phyloP scores from a whole-genome alignment of 2,329 filamentous ascomycete genomes.

The Aureobasidium vineae region DNA sequence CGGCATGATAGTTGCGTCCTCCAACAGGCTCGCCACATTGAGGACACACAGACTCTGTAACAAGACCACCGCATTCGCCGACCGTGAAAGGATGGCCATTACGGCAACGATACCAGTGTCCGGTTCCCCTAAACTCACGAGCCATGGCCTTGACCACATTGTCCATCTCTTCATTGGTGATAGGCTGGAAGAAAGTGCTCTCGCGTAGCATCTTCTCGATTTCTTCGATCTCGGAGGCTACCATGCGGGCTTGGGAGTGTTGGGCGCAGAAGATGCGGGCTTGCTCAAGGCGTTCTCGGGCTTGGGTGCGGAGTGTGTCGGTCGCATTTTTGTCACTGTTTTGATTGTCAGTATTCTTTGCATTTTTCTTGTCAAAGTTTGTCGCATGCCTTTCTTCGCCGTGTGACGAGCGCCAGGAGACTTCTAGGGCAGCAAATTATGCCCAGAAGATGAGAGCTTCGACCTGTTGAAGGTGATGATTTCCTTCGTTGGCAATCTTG shows the following conservation, averaged over 20 bases:
- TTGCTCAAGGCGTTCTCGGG: slow-evolving; percentile 33
- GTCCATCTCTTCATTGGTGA: slow-evolving; percentile 51
- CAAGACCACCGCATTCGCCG: no score
- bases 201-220: slow-evolving; percentile 49
- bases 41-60: no score
- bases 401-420: neutral
- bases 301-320: no score
- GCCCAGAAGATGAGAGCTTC: slow-evolving; percentile 55
- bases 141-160: no score
- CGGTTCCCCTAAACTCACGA: slow-evolving; percentile 46
- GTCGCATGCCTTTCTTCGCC: neutral
- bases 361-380: no score
- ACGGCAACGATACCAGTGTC: slow-evolving; percentile 57
- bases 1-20: slow-evolving; percentile 40
- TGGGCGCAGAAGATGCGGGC: slow-evolving; percentile 34
- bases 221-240: slow-evolving; percentile 50
- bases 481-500: slow-evolving; percentile 38
- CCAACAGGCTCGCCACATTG: slow-evolving; percentile 61
- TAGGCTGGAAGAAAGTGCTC: slow-evolving; percentile 50
- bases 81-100: no score
- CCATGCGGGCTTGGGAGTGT: slow-evolving; percentile 30
- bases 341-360: no score
- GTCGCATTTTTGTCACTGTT: no score
- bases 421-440: slow-evolving; percentile 50
- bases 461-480: slow-evolving; percentile 46